A percentile compares a stretch with the other conserved stretches of the same genome.
Conservation (phyloP, 306 rosid species). For the Phaseolus lunatus region DNA sequence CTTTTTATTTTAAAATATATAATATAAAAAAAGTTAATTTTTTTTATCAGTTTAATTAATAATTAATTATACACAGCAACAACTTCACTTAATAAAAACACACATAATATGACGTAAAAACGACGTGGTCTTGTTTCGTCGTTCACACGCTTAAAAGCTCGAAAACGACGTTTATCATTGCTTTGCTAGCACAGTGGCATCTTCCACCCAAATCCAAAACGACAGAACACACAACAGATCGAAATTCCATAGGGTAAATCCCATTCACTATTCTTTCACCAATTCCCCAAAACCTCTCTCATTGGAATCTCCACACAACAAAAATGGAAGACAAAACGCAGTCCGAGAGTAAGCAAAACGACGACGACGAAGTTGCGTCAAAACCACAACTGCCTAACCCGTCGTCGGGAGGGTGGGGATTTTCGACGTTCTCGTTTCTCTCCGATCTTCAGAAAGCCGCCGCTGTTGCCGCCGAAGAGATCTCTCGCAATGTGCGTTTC, state of each 20-base stretch:
- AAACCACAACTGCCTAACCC: conserved; percentile 39
- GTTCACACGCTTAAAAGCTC: background rate
- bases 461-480: conserved; percentile 91
- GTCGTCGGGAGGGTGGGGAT: conserved; percentile 84
- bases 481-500: conserved; percentile 84
- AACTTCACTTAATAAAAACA: background rate
- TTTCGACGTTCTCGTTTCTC: conserved; percentile 73
- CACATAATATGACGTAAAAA: background rate
- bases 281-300: background rate
- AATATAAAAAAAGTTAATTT: too few species aligned
- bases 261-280: background rate
- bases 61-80: background rate
- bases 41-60: too few species aligned
- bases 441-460: conserved; percentile 94
- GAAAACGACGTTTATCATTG: conserved; percentile 7
- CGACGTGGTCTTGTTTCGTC: conserved; percentile 35
- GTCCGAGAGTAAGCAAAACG: conserved; percentile 57
- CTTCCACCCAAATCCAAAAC: background rate
- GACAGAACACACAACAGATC: conserved; percentile 17
- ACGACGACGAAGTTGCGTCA: conserved; percentile 35
- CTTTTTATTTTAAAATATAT: too few species aligned
- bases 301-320: background rate
- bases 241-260: conserved; percentile 20
- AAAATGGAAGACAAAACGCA: conserved; percentile 69
- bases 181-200: background rate